Evolutionary conservation across 1,284 basidiomycete species (phyloP).

Genomic region (Rhizoctonia solani): DNA sequence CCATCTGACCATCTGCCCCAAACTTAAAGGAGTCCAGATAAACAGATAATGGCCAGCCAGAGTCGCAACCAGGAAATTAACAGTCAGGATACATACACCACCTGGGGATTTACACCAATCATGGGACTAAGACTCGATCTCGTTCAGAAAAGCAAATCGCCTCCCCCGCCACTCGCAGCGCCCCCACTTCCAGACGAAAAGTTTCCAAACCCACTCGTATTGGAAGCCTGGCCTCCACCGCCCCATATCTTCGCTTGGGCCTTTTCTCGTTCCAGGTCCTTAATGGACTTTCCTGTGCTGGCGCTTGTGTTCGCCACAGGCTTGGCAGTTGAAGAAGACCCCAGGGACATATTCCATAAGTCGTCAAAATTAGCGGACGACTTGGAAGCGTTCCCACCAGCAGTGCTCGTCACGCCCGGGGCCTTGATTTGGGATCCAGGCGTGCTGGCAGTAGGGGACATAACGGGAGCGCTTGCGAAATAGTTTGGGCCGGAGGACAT

Average conservation of each 20-base stretch:
- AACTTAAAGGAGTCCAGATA: too few species aligned
- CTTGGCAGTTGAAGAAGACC: slow-evolving; percentile 47
- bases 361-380: slow-evolving; percentile 74
- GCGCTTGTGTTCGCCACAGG: slow-evolving; percentile 41
- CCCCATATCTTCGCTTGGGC: slow-evolving; percentile 76
- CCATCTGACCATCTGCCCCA: background rate
- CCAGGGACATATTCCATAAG: slow-evolving; percentile 85
- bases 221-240: slow-evolving; percentile 21
- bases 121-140: too few species aligned
- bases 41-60: too few species aligned
- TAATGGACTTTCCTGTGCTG: slow-evolving; percentile 70
- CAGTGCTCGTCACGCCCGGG: slow-evolving; percentile 40
- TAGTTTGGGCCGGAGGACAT: slow-evolving; percentile 23
- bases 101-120: too few species aligned
- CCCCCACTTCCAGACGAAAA: slow-evolving; percentile 5
- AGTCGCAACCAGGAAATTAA: background rate
- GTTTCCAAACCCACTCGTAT: slow-evolving; percentile 24
- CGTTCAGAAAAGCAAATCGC: slow-evolving; percentile 39
- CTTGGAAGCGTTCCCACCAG: slow-evolving; percentile 38
- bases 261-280: slow-evolving; percentile 86
- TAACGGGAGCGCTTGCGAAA: slow-evolving; percentile 31
- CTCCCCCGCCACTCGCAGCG: slow-evolving; percentile 32
- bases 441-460: slow-evolving; percentile 35
- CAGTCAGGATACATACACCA: slow-evolving; percentile 19
- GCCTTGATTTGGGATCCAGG: slow-evolving; percentile 9